phyloP scores from a whole-genome alignment of 192 early-diverging fungal genomes.

The Funneliformis mosseae region DNA sequence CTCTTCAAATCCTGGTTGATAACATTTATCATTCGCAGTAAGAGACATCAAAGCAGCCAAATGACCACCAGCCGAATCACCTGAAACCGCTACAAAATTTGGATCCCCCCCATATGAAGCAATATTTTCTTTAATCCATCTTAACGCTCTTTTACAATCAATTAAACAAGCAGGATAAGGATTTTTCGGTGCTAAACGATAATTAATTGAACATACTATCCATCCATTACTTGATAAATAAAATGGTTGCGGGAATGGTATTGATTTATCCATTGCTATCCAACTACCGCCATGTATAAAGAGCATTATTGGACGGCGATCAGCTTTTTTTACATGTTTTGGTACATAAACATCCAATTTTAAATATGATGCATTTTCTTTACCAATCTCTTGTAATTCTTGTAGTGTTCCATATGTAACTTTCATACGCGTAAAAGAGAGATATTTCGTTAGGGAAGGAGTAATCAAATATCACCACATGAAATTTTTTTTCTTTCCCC shows the following conservation, averaged over 20 bases:
- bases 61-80: slow-evolving; percentile 59
- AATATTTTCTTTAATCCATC: slow-evolving; percentile 67
- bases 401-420: slow-evolving; percentile 9
- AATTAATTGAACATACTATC: slow-evolving; percentile 65
- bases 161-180: slow-evolving; percentile 61
- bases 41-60: slow-evolving; percentile 57
- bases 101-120: slow-evolving; percentile 66
- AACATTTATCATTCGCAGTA: slow-evolving; percentile 46
- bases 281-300: slow-evolving; percentile 41
- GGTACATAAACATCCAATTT: slow-evolving; percentile 43
- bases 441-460: background rate
- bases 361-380: slow-evolving; percentile 37
- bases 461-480: too few species aligned
- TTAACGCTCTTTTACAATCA: slow-evolving; percentile 68
- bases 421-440: background rate
- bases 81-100: slow-evolving; percentile 57
- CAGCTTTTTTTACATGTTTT: slow-evolving; percentile 32
- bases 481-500: too few species aligned
- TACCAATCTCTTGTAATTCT: slow-evolving; percentile 34
- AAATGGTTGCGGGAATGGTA: slow-evolving; percentile 46
- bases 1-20: slow-evolving; percentile 59
- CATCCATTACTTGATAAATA: slow-evolving; percentile 48
- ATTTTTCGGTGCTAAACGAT: slow-evolving; percentile 51
- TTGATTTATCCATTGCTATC: slow-evolving; percentile 64
- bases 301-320: slow-evolving; percentile 41